Conservation (phyloP, 345 rosid genomes). For the Erucastrum elatum region DNA sequence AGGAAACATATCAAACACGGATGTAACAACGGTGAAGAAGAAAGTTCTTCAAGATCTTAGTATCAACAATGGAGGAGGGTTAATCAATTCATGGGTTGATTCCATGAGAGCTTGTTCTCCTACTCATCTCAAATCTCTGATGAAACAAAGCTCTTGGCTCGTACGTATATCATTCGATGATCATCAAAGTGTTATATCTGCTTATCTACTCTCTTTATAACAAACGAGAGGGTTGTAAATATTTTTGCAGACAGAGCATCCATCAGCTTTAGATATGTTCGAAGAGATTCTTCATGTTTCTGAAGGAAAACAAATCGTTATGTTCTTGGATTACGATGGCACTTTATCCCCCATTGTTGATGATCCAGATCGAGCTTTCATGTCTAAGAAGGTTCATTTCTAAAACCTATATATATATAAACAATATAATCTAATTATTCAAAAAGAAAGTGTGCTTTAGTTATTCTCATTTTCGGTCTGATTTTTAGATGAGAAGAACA, state of each 20-base stretch:
- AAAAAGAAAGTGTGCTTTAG: too few relatives aligned
- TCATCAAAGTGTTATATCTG: too few relatives aligned
- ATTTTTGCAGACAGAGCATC: constrained; percentile 69
- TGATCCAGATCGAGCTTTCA: constrained; percentile 90
- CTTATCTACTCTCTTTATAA: constrained; percentile 16
- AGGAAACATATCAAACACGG: constrained; percentile 27
- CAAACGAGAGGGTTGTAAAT: constrained; percentile 35
- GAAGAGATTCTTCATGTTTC: constrained; percentile 64
- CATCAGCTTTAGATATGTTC: constrained; percentile 81
- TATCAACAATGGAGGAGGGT: constrained; percentile 47
- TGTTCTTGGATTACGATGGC: constrained; percentile 96
- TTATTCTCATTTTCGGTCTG: too few relatives aligned
- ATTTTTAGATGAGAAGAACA: constrained; percentile 92
- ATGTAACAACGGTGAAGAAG: constrained; percentile 22
- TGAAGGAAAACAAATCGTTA: constrained; percentile 75
- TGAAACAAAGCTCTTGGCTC: too few relatives aligned
- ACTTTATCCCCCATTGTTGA: constrained; percentile 95
- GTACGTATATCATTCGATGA: too few relatives aligned
- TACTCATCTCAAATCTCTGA: constrained; percentile 50
- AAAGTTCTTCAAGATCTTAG: constrained; percentile 42
- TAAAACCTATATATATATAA: not conserved
- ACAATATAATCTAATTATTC: not conserved
- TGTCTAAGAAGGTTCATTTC: constrained; percentile 67
- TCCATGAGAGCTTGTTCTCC: constrained; percentile 97
- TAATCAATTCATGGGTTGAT: constrained; percentile 66